phyloP scores from a whole-genome alignment of 2,329 filamentous ascomycete genomes.

The Taxawa tesnikishii region DNA sequence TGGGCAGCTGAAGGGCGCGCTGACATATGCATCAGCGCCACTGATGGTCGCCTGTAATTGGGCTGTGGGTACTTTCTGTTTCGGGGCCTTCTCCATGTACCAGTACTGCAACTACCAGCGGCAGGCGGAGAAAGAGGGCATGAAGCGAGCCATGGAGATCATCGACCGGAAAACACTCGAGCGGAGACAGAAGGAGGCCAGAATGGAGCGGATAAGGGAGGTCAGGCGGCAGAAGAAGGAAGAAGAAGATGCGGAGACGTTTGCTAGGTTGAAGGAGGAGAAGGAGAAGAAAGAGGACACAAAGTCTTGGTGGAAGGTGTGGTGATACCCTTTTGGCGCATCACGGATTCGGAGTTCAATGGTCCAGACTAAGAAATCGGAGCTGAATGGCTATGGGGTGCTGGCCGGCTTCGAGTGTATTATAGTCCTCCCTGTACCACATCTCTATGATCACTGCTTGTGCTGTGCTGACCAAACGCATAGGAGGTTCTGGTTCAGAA shows the following conservation, averaged over 20 bases:
- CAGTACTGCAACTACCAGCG: constrained; percentile 74
- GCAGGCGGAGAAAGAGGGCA: constrained; percentile 63
- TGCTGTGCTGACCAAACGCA: no score
- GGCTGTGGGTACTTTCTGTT: constrained; percentile 67
- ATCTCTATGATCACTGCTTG: no score
- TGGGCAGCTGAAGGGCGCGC: constrained; percentile 4
- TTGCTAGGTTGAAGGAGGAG: constrained; percentile 15
- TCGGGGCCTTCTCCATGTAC: constrained; percentile 59
- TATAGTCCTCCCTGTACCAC: no score
- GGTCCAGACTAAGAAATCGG: no score
- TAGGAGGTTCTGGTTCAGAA: no score
- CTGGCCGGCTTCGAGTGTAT: no score
- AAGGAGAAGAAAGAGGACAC: constrained; percentile 8
- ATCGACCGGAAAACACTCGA: constrained; percentile 62
- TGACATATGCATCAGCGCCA: constrained; percentile 31
- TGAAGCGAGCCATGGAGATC: constrained; percentile 76
- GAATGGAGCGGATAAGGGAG: constrained; percentile 25
- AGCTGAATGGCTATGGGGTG: no score
- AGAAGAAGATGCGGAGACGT: constrained; percentile 26
- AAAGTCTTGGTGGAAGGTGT: constrained; percentile 23
- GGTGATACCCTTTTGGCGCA: no score
- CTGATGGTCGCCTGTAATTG: constrained; percentile 65
- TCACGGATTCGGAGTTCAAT: no score
- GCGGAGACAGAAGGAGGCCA: constrained; percentile 37
- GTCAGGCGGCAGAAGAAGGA: constrained; percentile 30